A percentile compares a stretch with the other conserved stretches of the same genome.
phyloP scores from a whole-genome alignment of 306 rosid genomes.

The Cicer yamashitae region DNA sequence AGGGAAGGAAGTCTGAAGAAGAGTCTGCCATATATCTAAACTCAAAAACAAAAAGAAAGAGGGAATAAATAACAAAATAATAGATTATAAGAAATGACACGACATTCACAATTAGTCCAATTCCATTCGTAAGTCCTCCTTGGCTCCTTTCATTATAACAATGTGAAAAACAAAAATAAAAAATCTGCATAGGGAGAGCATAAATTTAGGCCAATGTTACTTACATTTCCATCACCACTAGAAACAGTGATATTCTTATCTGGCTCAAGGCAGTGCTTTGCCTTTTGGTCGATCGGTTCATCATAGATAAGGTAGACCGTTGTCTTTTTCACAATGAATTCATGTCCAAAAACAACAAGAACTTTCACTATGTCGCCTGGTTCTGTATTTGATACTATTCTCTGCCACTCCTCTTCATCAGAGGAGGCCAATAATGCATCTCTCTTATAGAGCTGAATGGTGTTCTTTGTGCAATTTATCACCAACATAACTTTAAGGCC shows the following conservation, averaged over 20 bases:
- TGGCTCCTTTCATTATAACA: neutral
- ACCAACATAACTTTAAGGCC: conserved; percentile 10
- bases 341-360: neutral
- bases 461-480: neutral
- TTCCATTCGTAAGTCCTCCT: neutral
- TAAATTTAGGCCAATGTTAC: neutral
- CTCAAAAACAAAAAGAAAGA: conserved; percentile 1
- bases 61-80: neutral
- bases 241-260: neutral
- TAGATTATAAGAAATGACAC: neutral
- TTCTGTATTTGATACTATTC: conserved; percentile 8
- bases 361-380: conserved; percentile 1
- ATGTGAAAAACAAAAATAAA: neutral
- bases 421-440: neutral
- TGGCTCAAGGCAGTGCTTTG: neutral
- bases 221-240: neutral
- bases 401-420: conserved; percentile 18
- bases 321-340: neutral
- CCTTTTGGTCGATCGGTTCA: neutral
- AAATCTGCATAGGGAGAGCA: neutral
- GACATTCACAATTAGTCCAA: neutral
- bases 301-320: neutral
- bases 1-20: conserved; percentile 3
- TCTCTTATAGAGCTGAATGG: neutral
- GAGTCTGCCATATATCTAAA: conserved; percentile 8